Evolutionary conservation across 1,284 basidiomycete species (phyloP).

Genomic region (Sporisorium iseilematis-ciliati): DNA sequence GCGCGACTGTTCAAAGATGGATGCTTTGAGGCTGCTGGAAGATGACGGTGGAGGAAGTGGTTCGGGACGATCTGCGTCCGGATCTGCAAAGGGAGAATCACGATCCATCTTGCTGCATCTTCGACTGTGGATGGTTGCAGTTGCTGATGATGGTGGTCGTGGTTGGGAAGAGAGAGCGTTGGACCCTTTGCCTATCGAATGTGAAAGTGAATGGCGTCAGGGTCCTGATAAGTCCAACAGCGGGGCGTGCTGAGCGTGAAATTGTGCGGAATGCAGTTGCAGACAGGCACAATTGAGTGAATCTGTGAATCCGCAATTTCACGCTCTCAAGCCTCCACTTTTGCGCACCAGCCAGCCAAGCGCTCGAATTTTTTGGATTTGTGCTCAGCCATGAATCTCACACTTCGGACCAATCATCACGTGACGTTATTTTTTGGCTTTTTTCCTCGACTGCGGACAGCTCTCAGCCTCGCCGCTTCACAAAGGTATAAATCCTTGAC

Average conservation of each 20-base stretch:
- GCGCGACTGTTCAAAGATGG: conserved; percentile 53
- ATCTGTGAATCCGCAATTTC: too few species aligned
- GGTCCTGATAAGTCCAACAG: conserved; percentile 2
- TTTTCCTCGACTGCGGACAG: conserved; percentile 9
- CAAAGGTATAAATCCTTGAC: conserved; percentile 8
- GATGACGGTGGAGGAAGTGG: conserved; percentile 17
- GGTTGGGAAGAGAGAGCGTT: not conserved
- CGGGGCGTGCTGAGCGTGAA: conserved; percentile 1
- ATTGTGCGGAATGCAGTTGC: not conserved
- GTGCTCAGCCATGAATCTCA: conserved; percentile 14
- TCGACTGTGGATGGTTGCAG: not conserved
- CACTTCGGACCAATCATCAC: conserved; percentile 13
- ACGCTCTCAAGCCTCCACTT: conserved; percentile 1
- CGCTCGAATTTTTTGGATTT: not conserved
- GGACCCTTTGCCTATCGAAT: conserved; percentile 1
- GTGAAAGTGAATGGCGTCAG: too few species aligned
- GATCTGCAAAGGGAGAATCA: conserved; percentile 50
- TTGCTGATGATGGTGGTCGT: conserved; percentile 7
- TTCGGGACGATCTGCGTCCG: conserved; percentile 28
- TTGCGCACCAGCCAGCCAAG: conserved; percentile 1
- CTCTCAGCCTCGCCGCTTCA: not conserved
- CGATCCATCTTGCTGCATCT: conserved; percentile 40
- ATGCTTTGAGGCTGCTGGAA: conserved; percentile 35
- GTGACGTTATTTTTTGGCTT: conserved; percentile 21
- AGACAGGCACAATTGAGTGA: too few species aligned